phyloP scores from a whole-genome alignment of 208 protist genomes.

The Leishmania martiniquensis region DNA sequence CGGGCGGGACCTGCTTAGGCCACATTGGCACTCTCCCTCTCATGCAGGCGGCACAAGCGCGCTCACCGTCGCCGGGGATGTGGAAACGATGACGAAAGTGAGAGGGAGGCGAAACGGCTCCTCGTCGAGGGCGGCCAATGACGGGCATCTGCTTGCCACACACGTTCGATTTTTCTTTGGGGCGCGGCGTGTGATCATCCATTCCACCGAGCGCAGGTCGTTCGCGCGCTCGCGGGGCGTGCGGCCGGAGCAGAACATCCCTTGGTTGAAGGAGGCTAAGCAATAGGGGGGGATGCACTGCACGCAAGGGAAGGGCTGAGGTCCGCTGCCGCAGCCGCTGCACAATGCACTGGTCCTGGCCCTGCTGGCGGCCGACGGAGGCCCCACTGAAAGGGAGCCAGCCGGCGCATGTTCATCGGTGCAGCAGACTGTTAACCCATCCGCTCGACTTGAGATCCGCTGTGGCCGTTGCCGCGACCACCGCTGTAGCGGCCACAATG shows the following conservation, averaged over 20 bases:
- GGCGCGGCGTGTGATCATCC: too few species aligned
- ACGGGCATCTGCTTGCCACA: too few species aligned
- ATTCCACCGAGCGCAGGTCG: neutral
- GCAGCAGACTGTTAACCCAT: constrained; percentile 25
- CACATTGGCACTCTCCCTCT: neutral
- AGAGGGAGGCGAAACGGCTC: too few species aligned
- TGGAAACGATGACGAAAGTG: too few species aligned
- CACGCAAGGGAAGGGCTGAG: neutral
- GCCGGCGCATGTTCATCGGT: neutral
- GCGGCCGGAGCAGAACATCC: neutral
- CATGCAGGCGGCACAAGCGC: neutral
- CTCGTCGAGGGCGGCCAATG: too few species aligned
- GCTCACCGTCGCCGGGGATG: neutral
- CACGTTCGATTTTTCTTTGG: neutral
- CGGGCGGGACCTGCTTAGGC: neutral
- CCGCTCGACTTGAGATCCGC: constrained; percentile 11
- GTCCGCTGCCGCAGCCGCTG: neutral
- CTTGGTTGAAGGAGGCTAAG: neutral
- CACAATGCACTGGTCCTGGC: neutral
- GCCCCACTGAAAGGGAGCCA: neutral
- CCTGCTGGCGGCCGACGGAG: neutral
- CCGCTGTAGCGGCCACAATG: constrained; percentile 32
- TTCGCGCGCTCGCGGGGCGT: neutral
- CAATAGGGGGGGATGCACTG: neutral
- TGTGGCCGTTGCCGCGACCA: constrained; percentile 27